Base-by-base conservation (phyloP, 2,329 filamentous ascomycete species). In the Fusarium beomiforme region DNA sequence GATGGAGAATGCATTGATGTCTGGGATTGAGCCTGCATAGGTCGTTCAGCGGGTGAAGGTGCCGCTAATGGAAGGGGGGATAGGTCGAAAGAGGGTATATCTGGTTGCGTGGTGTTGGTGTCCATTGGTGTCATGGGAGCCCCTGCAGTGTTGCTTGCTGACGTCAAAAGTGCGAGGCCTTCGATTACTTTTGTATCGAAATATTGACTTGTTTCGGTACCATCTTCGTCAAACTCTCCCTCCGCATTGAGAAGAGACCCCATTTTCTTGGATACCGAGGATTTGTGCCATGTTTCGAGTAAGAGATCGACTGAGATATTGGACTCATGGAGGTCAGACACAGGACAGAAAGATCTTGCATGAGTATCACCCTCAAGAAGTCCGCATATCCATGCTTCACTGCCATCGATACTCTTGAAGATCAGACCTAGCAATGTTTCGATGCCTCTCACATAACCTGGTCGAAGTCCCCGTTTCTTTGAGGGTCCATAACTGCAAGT, bases 251-350 rank as follows among this genome's bases (percentile, higher is more conserved):
- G 21, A 8, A 64, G 50, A 5, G 13, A 43, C 4, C n/a, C 42
- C 3, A 55, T 43, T 5, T 64, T 39, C 2, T 58, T 34, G 1
- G 42, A 37, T 1, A 64, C 23, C 1, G 26, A 23, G 8, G 49
- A 42, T 23, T 65, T 65, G 2, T 62, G 60, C 62, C 62, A 65
- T n/a, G 43, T 17, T 37, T 65, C 62, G 6, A 64, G 49, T 37
- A 65, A 2, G 3, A 29, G 47, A 3, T 65, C 62, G 6, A 47
- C 33, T 21, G 59, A 24, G 12, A 57, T 29, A 11, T 57, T 43
- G 6, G 50, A 5, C 0, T 17, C 42, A 4, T 24, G 31, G 0
- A 37, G 1, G 7, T 9, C 14, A 0, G 39, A 8, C 0, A 23
- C 4, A 8, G 26, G 14, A 10, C 21, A 39, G 2, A 65, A 21